Conservation (phyloP, 2,329 filamentous ascomycete genomes). For the Tolypocladium paradoxum region DNA sequence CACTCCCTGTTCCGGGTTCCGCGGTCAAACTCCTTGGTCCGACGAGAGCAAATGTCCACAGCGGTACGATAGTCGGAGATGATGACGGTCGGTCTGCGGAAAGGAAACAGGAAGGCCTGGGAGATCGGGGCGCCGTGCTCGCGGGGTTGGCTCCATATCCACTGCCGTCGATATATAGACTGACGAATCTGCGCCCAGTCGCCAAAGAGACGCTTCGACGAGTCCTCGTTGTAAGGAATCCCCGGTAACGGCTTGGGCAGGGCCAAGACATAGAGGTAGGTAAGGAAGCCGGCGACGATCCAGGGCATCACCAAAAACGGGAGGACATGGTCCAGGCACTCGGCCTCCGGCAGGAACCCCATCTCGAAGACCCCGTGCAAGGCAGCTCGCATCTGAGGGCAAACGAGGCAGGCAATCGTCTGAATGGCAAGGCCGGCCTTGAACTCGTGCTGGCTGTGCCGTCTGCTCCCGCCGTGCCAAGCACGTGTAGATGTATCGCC, state of each 20-base stretch:
- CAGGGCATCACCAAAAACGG: background rate
- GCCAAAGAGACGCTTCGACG: slow-evolving; percentile 10
- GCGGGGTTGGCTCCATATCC: slow-evolving; percentile 16
- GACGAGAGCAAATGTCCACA: slow-evolving; percentile 20
- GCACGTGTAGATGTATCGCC: background rate
- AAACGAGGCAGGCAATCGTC: background rate
- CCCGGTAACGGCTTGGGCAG: slow-evolving; percentile 13
- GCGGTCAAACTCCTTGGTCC: slow-evolving; percentile 22
- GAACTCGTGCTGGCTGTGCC: background rate
- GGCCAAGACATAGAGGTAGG: slow-evolving; percentile 2
- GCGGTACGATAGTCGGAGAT: slow-evolving; percentile 21
- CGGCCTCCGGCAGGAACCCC: background rate
- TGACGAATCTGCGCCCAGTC: slow-evolving; percentile 9
- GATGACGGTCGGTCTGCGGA: slow-evolving; percentile 19
- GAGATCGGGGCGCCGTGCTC: slow-evolving; percentile 16
- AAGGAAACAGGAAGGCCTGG: slow-evolving; percentile 23
- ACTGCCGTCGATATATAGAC: slow-evolving; percentile 11
- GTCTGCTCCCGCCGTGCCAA: background rate
- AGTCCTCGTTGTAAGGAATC: slow-evolving; percentile 15
- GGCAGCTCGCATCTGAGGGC: background rate
- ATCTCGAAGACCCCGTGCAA: background rate
- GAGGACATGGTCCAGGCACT: background rate
- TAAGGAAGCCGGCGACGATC: background rate
- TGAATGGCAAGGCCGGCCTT: background rate
- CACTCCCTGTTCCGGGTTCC: slow-evolving; percentile 13